Evolutionary conservation across 805 yeast genomes (phyloP), one percentile per base, ranked within the genome.

Genomic region (Yamadazyma scolyti): DNA sequence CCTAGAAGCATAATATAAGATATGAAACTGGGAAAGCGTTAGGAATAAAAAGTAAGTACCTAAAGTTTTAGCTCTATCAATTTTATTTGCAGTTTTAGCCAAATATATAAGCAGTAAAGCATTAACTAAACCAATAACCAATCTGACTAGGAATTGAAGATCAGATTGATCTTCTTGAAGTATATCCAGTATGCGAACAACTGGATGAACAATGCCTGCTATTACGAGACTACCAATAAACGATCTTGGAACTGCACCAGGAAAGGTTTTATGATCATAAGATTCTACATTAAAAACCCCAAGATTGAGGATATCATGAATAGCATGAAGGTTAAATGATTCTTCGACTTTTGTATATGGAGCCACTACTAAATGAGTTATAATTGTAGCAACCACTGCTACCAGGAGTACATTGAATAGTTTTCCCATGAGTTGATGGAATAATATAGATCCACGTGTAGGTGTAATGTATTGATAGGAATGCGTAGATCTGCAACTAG

Each of bases 281-380:
- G 61, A 39, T 23, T 63, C 56, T 11, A 54, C 45, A 8, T 36
- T 25, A 22, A 41, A 49, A 1, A 61, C 42, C 1, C 96, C 96
- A 50, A 76, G 69, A 40, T 72, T 70, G 29, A 85, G 41, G 25
- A 88, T 65, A 47, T 90, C 97, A 50, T 89, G 88, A 24, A 86
- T 66, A 0, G 97, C 97, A 48, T 90, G 97, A 26, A 85, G 64
- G 45, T 81, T 85, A 67, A 90, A 90, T 17, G 96, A 85, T 54
- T 90, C 97, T 53, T 90, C 97, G 1, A 90, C 96, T 57, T 90
- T 90, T 2, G 97, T 82, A 56, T 63, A 86, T 0, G 96, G 97
- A 0, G 96, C 71, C 2, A 73, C 45, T 8, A 63, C 40, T 38
- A 82, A 44, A 50, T 80, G 78, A 27, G 58, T 56, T 2, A 66